Evolutionary conservation across 2,329 filamentous ascomycete genomes (phyloP).

Genomic region (Nakataea oryzae): DNA sequence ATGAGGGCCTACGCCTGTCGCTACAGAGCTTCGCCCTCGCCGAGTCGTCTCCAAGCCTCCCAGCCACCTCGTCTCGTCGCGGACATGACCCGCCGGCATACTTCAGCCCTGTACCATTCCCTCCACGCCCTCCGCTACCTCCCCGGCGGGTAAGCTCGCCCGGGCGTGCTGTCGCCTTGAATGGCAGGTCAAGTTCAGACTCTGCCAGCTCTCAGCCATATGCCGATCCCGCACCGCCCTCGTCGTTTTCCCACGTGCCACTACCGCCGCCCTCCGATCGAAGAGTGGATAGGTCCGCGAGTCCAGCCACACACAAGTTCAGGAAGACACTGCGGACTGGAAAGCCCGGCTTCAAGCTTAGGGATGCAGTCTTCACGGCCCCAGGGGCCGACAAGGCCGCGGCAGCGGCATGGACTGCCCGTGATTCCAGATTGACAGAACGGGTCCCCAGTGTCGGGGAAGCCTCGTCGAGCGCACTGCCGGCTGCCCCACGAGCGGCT

Average conservation of each 20-base stretch:
- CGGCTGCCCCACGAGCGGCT: background rate
- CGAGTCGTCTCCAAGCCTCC: background rate
- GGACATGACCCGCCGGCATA: slow-evolving; percentile 52
- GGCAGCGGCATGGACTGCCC: slow-evolving; percentile 48
- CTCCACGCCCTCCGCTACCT: slow-evolving; percentile 58
- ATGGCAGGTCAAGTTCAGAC: slow-evolving; percentile 2
- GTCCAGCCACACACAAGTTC: slow-evolving; percentile 52
- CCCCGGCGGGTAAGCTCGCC: slow-evolving; percentile 14
- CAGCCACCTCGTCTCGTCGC: background rate
- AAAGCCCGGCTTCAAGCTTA: slow-evolving; percentile 18
- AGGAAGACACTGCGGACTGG: slow-evolving; percentile 47
- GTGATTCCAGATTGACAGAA: slow-evolving; percentile 14
- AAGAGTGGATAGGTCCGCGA: slow-evolving; percentile 29
- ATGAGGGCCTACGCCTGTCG: slow-evolving; percentile 69
- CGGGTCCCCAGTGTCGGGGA: background rate
- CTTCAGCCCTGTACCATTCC: slow-evolving; percentile 65
- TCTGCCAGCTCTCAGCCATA: background rate
- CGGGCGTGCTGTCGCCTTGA: background rate
- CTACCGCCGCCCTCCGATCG: background rate
- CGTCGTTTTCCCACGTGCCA: background rate
- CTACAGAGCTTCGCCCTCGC: slow-evolving; percentile 29
- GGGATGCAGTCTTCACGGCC: background rate
- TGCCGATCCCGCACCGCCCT: background rate
- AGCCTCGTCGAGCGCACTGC: background rate
- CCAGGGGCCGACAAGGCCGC: slow-evolving; percentile 52